Base-by-base conservation (phyloP, 192 early-diverging fungal genomes). In the Phlyctochytrium bullatum region DNA sequence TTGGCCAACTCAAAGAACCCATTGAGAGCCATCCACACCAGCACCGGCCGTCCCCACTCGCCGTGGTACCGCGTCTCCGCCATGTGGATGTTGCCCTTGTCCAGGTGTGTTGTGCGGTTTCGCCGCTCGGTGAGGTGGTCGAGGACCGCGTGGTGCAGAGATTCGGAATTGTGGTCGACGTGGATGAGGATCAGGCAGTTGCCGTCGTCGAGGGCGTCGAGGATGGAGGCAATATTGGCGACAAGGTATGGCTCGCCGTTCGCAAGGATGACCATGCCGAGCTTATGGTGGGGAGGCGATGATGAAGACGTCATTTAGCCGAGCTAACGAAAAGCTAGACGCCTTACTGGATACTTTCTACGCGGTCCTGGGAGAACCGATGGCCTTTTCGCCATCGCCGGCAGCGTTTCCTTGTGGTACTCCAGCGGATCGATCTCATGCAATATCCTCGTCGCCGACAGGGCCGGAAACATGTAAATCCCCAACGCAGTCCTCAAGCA, bases 1-100 rank as follows among this genome's bases (percentile, higher is more conserved):
- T 83, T 78, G 63, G 76, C 34, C 29, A 83, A 65, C 64, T 78
- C 78, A 58, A 57, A 83, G 40, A 78, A 80, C 36, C 82, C 82
- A 30, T 51, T 61, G 40, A 83, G 40, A 50, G 80, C 78, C 53
- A 70, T 71, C 57, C 52, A 79, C 24, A 80, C 78, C 20, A 83
- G 60, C 36, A 67, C 72, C 1, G 61, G 53, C 52, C 78, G 78
- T 1, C 82, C 82, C 82, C 82, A 83, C 27, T 68, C 61, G 14
- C 69, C 66, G 28, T 68, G 24, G 60, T 64, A 78, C n/a, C 50
- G 24, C 23, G 65, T 77, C 54, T 76, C 20, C 1, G 76, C 67
- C 34, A 83, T 30, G 62, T 65, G 67, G 14, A 82, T 64, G 52
- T 79, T 79, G 2, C 67, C 69, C 16, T 61, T 3, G 20, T 56